Evolutionary conservation across 306 rosid genomes (phyloP).

Genomic region (Quillaja saponaria): DNA sequence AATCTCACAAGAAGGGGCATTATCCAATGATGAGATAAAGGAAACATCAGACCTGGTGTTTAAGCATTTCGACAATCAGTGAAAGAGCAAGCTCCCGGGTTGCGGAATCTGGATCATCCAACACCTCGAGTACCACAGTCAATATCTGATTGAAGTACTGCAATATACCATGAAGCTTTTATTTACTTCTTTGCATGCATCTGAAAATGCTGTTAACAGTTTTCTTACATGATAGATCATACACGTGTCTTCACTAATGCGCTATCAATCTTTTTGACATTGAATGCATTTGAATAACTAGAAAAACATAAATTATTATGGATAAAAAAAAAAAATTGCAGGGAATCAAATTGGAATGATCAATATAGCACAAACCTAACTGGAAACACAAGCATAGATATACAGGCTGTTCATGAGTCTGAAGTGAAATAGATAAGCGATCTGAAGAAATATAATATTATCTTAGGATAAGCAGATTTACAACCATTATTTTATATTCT

Average conservation of each 20-base stretch:
- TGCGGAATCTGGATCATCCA: conserved; percentile 83
- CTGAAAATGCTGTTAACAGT: conserved; percentile 12
- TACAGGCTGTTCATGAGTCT: too few species aligned
- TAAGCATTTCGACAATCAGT: conserved; percentile 82
- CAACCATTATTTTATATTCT: neutral
- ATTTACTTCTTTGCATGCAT: conserved; percentile 24
- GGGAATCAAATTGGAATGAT: neutral
- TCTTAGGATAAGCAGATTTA: conserved; percentile 12
- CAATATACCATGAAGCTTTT: conserved; percentile 42
- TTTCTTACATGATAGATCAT: conserved; percentile 7
- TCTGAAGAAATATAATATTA: too few species aligned
- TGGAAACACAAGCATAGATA: too few species aligned
- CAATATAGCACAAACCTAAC: too few species aligned
- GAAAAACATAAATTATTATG: neutral
- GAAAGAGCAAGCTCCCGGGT: conserved; percentile 81
- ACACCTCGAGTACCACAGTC: conserved; percentile 85
- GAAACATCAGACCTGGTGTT: conserved; percentile 68
- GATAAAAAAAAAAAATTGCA: neutral
- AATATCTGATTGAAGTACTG: conserved; percentile 99
- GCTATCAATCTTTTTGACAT: conserved; percentile 8
- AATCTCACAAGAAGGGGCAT: conserved; percentile 4
- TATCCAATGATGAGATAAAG: conserved; percentile 23
- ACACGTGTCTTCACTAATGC: conserved; percentile 12
- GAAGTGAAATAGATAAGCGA: too few species aligned
- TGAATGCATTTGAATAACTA: conserved; percentile 19